phyloP scores from a whole-genome alignment of 345 rosid genomes.

The Populus euphratica region DNA sequence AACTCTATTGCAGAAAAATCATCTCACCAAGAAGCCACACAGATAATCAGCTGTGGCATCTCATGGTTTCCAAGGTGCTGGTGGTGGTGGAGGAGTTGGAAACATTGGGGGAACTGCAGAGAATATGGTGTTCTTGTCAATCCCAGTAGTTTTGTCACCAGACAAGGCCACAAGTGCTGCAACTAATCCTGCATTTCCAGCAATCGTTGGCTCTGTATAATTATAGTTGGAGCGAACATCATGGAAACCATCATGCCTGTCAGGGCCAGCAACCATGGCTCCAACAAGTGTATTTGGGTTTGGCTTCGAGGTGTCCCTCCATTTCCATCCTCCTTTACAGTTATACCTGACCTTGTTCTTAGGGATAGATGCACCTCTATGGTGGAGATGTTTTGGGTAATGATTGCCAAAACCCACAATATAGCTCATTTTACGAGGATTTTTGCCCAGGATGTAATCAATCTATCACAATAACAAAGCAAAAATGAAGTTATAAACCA shows the following conservation, averaged over 20 bases:
- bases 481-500: slow-evolving; percentile 4
- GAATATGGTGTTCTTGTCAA: slow-evolving; percentile 93
- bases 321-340: slow-evolving; percentile 97
- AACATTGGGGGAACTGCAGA: slow-evolving; percentile 94
- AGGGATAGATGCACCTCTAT: slow-evolving; percentile 89
- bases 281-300: slow-evolving; percentile 82
- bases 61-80: slow-evolving; percentile 97
- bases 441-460: slow-evolving; percentile 86
- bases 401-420: slow-evolving; percentile 78
- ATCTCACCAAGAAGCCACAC: slow-evolving; percentile 25
- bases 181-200: slow-evolving; percentile 90
- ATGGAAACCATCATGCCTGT: slow-evolving; percentile 73
- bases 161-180: slow-evolving; percentile 90
- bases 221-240: slow-evolving; percentile 88
- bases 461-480: slow-evolving; percentile 42
- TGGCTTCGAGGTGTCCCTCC: slow-evolving; percentile 79
- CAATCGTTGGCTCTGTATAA: slow-evolving; percentile 93
- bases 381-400: slow-evolving; percentile 80
- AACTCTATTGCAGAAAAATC: slow-evolving; percentile 30
- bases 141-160: slow-evolving; percentile 53
- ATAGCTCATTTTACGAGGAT: slow-evolving; percentile 93
- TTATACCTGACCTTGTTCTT: slow-evolving; percentile 75
- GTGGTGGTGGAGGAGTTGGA: slow-evolving; percentile 95
- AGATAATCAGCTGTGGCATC: slow-evolving; percentile 2
- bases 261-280: slow-evolving; percentile 99